Evolutionary conservation across 2,329 filamentous ascomycete genomes (phyloP).

Genomic region (Pseudohalonectria lignicola): DNA sequence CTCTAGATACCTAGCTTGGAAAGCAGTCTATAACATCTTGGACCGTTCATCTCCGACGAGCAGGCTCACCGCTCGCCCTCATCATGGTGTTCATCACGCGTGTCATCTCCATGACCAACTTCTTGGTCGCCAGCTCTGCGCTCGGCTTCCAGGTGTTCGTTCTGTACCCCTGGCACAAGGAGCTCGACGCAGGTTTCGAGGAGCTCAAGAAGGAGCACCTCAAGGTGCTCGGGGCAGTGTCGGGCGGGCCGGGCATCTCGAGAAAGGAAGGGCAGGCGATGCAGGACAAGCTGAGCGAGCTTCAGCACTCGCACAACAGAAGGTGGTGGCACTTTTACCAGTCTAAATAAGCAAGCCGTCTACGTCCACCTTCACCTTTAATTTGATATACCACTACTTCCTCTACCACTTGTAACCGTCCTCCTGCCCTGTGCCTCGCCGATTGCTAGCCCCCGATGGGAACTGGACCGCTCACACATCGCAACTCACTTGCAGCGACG

Average conservation of each 20-base stretch:
- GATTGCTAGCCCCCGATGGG: neutral
- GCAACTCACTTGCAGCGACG: neutral
- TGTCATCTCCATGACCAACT: conserved; percentile 50
- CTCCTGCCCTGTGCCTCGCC: too few relatives aligned
- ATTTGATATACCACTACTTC: neutral
- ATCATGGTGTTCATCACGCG: conserved; percentile 21
- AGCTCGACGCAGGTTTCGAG: conserved; percentile 51
- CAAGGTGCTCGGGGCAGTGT: conserved; percentile 19
- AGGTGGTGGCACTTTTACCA: neutral
- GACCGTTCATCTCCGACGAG: too few relatives aligned
- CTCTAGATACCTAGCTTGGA: too few relatives aligned
- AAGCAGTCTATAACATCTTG: too few relatives aligned
- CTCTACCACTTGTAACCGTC: neutral
- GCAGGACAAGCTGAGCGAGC: neutral
- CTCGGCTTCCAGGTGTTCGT: conserved; percentile 59
- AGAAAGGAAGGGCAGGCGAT: conserved; percentile 1
- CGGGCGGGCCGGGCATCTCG: neutral
- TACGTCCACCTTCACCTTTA: neutral
- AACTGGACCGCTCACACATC: neutral
- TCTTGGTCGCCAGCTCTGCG: conserved; percentile 52
- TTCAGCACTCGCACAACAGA: neutral
- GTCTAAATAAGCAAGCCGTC: neutral
- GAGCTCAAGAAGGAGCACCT: conserved; percentile 47
- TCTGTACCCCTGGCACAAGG: conserved; percentile 59
- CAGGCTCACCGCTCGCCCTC: too few relatives aligned